Evolutionary conservation across 495 filamentous ascomycete genomes (phyloP).

Genomic region (Aspergillus diversus): DNA sequence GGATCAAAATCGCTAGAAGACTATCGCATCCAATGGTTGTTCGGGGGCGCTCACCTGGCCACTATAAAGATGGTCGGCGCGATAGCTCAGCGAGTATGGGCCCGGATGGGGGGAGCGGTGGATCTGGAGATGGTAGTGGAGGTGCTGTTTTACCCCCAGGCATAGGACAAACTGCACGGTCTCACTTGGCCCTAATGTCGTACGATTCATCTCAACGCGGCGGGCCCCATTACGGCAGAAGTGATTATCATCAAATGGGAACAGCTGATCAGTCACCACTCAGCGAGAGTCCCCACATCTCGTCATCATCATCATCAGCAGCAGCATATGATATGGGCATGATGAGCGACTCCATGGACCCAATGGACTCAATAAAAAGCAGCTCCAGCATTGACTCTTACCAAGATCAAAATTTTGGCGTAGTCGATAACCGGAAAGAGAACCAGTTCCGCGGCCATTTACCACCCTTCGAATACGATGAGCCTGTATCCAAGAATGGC

Average conservation of each 20-base stretch:
- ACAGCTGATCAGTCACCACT: slow-evolving; percentile 43
- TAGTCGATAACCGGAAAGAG: slow-evolving; percentile 31
- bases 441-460: slow-evolving; percentile 26
- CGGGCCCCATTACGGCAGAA: slow-evolving; percentile 38
- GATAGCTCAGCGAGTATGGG: slow-evolving; percentile 72
- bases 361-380: slow-evolving; percentile 45
- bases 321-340: slow-evolving; percentile 43
- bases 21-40: slow-evolving; percentile 91
- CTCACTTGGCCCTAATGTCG: slow-evolving; percentile 40
- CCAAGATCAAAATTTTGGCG: slow-evolving; percentile 36
- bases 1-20: slow-evolving; percentile 76
- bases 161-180: slow-evolving; percentile 38
- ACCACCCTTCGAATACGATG: slow-evolving; percentile 30
- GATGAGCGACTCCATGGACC: slow-evolving; percentile 46
- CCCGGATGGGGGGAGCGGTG: slow-evolving; percentile 60
- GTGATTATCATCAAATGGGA: slow-evolving; percentile 42
- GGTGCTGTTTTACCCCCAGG: slow-evolving; percentile 37
- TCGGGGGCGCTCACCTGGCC: slow-evolving; percentile 87
- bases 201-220: slow-evolving; percentile 43
- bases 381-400: slow-evolving; percentile 40
- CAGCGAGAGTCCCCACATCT: slow-evolving; percentile 47
- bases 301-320: slow-evolving; percentile 47
- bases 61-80: slow-evolving; percentile 84
- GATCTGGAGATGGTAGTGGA: slow-evolving; percentile 37
- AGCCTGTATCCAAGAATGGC: slow-evolving; percentile 23